Evolutionary conservation across 2,329 filamentous ascomycete genomes (phyloP).

Genomic region (Pseudogymnoascus sp.): DNA sequence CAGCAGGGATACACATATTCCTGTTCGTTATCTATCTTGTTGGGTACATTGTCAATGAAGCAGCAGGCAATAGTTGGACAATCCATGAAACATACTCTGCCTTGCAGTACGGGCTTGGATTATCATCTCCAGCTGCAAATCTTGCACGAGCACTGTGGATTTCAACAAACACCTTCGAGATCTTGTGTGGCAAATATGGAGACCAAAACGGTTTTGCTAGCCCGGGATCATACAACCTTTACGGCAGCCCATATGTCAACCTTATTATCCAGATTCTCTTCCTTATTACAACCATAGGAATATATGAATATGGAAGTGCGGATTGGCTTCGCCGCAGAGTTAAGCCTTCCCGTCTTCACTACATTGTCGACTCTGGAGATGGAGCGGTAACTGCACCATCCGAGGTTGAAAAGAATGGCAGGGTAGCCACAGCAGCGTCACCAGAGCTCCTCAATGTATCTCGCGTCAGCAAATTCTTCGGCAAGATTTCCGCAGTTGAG

Average conservation of each 20-base stretch:
- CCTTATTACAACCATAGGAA: slow-evolving; percentile 13
- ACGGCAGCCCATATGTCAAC: slow-evolving; percentile 21
- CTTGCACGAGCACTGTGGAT: slow-evolving; percentile 49
- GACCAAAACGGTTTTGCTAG: slow-evolving; percentile 12
- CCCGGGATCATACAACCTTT: slow-evolving; percentile 19
- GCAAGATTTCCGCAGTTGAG: slow-evolving; percentile 49
- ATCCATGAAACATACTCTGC: slow-evolving; percentile 44
- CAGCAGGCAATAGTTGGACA: slow-evolving; percentile 43
- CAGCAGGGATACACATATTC: slow-evolving; percentile 20
- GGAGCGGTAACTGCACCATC: slow-evolving; percentile 17
- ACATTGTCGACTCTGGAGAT: slow-evolving; percentile 21
- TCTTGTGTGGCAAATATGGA: slow-evolving; percentile 22
- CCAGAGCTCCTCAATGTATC: slow-evolving; percentile 49
- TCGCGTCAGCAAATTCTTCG: slow-evolving; percentile 51
- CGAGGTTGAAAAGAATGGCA: slow-evolving; percentile 24
- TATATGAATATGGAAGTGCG: slow-evolving; percentile 23
- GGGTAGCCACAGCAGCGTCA: slow-evolving; percentile 23
- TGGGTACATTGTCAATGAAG: slow-evolving; percentile 43
- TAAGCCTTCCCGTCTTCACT: slow-evolving; percentile 19
- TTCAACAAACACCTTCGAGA: slow-evolving; percentile 24
- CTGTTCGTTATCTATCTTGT: slow-evolving; percentile 41
- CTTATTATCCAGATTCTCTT: slow-evolving; percentile 22
- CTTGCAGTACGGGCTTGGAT: slow-evolving; percentile 47
- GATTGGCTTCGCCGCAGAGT: slow-evolving; percentile 20
- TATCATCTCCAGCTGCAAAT: slow-evolving; percentile 50